phyloP scores from a whole-genome alignment of 2,329 filamentous ascomycete species.

The Diaporthe velutina region DNA sequence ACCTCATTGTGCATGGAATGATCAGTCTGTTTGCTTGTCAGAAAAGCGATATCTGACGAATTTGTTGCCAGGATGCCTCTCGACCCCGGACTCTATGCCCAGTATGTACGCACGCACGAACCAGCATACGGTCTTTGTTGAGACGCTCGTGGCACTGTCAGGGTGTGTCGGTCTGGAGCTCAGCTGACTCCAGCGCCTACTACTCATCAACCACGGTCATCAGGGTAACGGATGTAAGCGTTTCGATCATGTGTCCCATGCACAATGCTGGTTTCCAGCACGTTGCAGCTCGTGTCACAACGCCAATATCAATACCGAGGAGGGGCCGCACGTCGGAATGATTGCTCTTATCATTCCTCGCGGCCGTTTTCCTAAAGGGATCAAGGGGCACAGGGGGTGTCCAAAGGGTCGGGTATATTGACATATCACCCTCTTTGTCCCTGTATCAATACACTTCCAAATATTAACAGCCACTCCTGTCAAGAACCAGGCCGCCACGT shows the following conservation, averaged over 20 bases:
- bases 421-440: conserved; percentile 4
- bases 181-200: conserved; percentile 19
- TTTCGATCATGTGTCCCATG: conserved; percentile 28
- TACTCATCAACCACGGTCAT: not conserved
- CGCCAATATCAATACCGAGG: conserved; percentile 11
- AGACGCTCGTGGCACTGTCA: not conserved
- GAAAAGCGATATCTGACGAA: conserved; percentile 36
- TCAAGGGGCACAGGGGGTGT: not conserved
- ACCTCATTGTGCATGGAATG: conserved; percentile 35
- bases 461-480: conserved; percentile 12
- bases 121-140: conserved; percentile 22
- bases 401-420: conserved; percentile 15
- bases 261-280: conserved; percentile 25
- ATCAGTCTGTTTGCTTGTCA: conserved; percentile 18
- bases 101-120: conserved; percentile 22
- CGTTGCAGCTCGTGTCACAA: conserved; percentile 23
- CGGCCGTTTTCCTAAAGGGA: not conserved
- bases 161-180: not conserved
- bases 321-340: conserved; percentile 4
- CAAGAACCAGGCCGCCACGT: not conserved
- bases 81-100: conserved; percentile 6
- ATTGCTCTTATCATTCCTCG: conserved; percentile 12
- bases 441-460: conserved; percentile 15
- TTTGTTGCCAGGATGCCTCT: conserved; percentile 11
- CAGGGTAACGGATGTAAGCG: conserved; percentile 12